Evolutionary conservation across 768 basidiomycete genomes (phyloP).

Genomic region (Russula brevipes): DNA sequence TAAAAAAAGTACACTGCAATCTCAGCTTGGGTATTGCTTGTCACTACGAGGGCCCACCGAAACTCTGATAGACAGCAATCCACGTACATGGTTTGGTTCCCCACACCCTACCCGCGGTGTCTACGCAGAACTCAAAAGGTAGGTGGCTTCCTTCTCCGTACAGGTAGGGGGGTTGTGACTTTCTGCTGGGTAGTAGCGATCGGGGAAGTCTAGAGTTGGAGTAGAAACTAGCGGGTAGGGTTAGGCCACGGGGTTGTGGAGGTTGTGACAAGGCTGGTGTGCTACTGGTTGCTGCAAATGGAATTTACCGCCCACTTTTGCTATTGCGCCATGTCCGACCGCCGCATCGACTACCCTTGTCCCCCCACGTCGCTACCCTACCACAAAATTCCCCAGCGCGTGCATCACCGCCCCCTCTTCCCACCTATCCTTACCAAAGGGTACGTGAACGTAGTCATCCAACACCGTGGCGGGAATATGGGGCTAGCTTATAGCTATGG

Average conservation of each 20-base stretch:
- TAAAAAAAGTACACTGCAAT: background rate
- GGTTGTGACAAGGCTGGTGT: background rate
- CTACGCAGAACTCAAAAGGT: background rate
- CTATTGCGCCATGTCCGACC: background rate
- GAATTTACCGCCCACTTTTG: conserved; percentile 1
- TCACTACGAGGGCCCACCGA: background rate
- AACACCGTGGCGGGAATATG: background rate
- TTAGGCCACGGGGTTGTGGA: conserved; percentile 15
- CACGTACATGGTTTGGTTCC: background rate
- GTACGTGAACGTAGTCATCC: background rate
- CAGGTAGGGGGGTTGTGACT: conserved; percentile 1
- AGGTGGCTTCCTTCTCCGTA: background rate
- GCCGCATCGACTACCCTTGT: conserved; percentile 10
- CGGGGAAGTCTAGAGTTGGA: background rate
- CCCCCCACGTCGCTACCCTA: conserved; percentile 12
- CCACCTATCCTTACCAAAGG: background rate
- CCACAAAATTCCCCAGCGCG: conserved; percentile 7
- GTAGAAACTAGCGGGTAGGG: conserved; percentile 14
- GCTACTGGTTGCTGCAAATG: background rate
- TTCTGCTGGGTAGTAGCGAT: background rate
- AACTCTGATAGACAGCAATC: background rate
- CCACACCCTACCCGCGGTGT: conserved; percentile 1
- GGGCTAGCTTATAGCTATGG: conserved; percentile 16
- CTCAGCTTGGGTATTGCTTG: background rate
- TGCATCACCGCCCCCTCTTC: background rate